Base-by-base conservation (phyloP, 2,329 filamentous ascomycete genomes). In the Basipetospora chlamydospora region DNA sequence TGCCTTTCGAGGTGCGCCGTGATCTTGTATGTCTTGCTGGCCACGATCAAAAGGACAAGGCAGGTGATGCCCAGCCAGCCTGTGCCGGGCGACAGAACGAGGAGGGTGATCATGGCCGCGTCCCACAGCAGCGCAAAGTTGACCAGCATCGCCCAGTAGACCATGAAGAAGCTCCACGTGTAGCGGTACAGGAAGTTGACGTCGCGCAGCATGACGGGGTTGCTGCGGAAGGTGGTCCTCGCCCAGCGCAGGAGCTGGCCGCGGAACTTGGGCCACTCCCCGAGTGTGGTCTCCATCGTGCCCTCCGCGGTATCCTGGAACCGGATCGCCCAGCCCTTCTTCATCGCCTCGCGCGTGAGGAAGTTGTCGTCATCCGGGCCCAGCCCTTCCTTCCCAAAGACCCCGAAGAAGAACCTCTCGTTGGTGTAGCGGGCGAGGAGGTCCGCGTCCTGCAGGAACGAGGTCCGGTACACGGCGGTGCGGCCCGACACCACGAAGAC, bases 321-420 rank as follows among this genome's bases (percentile, higher is more conserved):
- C 31, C 60, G 58, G 40, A 77, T 64, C 6, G 60, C 55, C 60
- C 62, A 73, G n/a, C 59, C 61, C 5, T 61, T 49, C 8, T 54
- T 54, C 28, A 70, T 60, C 5, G 66, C 57, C 41, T 61, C 70
- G 9, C 73, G 58, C 0, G 73, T 77, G 25, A 70, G 55, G 44
- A 65, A 77, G 49, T 77, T 77, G 54, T 79, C 73, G 40, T 77
- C 73, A 41, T 77, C 73, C 0, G 66, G 64, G 1, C 60, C 59
- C 1, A 53, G 57, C 1, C 63, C 53, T 6, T 33, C 30, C 10
- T n/a, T 18, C 10, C 30, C 17, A 13, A 33, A 23, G 0, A 49
- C 31, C 0, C 56, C 54, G 17, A 64, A 61, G 39, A 64, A 59
- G 55, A 68, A 73, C 7, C 37, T 52, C 44, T 78, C 73, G 33